Evolutionary conservation across 2,329 filamentous ascomycete species (phyloP).

Genomic region (Colletotrichum cuscutae): DNA sequence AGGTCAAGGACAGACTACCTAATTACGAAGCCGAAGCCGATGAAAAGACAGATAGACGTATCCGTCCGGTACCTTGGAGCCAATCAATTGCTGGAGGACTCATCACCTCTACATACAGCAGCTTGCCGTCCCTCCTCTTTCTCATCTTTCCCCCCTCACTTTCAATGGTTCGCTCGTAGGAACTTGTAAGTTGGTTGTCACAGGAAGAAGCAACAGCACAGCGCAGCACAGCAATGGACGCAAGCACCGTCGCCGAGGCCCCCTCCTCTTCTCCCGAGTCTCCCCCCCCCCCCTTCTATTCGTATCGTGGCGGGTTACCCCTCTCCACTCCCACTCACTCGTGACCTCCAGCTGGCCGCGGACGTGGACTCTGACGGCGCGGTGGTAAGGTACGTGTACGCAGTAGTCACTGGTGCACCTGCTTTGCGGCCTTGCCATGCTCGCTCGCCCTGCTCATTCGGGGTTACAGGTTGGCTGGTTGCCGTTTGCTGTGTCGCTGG

Average conservation of each 20-base stretch:
- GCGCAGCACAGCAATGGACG: neutral
- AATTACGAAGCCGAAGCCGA: neutral
- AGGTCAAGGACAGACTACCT: neutral
- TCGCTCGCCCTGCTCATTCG: neutral
- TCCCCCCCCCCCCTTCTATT: neutral
- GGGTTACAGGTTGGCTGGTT: neutral
- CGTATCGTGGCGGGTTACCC: neutral
- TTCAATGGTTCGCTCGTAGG: neutral
- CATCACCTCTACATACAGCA: neutral
- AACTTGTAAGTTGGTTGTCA: neutral
- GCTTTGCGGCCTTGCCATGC: neutral
- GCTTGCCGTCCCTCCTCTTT: neutral
- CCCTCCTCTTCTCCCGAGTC: neutral
- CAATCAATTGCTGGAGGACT: neutral
- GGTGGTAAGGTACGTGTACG: neutral
- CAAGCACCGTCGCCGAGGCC: conserved; percentile 1
- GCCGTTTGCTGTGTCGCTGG: conserved; percentile 5
- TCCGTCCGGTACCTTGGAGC: neutral
- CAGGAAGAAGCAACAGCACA: neutral
- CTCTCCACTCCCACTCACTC: conserved; percentile 1
- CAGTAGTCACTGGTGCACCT: neutral
- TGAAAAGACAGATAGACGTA: neutral
- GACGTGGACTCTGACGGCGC: neutral
- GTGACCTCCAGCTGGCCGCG: neutral
- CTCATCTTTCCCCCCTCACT: neutral